Evolutionary conservation across 129 eudicot genomes (phyloP).

Genomic region (Flaveria bidentis): DNA sequence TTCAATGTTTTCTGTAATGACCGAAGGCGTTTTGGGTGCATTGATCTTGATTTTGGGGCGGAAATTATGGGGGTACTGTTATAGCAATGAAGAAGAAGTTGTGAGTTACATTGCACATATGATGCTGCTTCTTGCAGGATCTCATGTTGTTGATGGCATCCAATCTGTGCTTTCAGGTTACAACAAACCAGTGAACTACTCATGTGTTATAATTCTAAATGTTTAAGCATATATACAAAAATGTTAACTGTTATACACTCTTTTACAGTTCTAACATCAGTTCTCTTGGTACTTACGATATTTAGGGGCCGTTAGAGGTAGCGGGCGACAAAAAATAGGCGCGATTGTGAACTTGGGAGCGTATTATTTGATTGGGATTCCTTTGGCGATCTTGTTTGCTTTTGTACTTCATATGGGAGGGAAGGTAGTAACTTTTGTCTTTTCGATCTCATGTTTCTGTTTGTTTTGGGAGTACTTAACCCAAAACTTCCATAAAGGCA

Average conservation of each 20-base stretch:
- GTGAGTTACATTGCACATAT: conserved; percentile 54
- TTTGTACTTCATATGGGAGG: conserved; percentile 67
- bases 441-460: neutral
- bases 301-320: conserved; percentile 77
- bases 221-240: neutral
- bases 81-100: conserved; percentile 53
- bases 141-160: conserved; percentile 57
- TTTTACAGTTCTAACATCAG: neutral
- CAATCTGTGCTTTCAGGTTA: conserved; percentile 79
- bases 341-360: conserved; percentile 73
- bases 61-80: conserved; percentile 56
- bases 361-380: conserved; percentile 70
- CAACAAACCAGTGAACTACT: neutral
- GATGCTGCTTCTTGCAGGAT: conserved; percentile 47
- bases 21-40: conserved; percentile 44
- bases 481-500: too few relatives aligned
- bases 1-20: conserved; percentile 30
- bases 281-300: neutral
- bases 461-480: neutral
- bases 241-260: neutral
- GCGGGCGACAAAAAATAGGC: conserved; percentile 77
- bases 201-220: neutral
- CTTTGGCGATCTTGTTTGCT: conserved; percentile 55
- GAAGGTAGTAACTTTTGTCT: conserved; percentile 42
- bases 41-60: conserved; percentile 45